phyloP scores from a whole-genome alignment of 2,329 filamentous ascomycete genomes.

The Chaetomiaceae sp. region DNA sequence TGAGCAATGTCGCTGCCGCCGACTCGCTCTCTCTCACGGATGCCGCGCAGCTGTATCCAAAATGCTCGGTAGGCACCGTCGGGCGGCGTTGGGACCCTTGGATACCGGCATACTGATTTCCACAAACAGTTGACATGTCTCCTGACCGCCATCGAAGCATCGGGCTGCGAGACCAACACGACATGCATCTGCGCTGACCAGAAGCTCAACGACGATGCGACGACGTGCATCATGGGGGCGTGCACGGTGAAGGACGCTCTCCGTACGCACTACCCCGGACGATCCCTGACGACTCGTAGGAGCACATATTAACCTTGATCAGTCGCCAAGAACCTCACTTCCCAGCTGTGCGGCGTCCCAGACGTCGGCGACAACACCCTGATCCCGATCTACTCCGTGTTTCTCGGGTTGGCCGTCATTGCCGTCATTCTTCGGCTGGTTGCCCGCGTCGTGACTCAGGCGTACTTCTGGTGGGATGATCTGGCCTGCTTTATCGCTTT shows the following conservation, averaged over 20 bases:
- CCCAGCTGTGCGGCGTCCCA: conserved; percentile 10
- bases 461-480: conserved; percentile 26
- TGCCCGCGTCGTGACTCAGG: conserved; percentile 20
- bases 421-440: conserved; percentile 19
- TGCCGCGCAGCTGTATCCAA: conserved; percentile 2
- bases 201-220: conserved; percentile 24
- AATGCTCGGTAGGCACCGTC: conserved; percentile 14
- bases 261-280: conserved; percentile 3
- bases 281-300: background rate
- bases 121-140: conserved; percentile 1
- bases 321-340: conserved; percentile 18
- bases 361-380: conserved; percentile 7
- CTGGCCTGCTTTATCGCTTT: conserved; percentile 20
- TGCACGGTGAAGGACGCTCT: conserved; percentile 17
- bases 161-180: conserved; percentile 10
- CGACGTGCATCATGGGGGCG: conserved; percentile 7
- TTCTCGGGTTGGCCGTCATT: conserved; percentile 17
- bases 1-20: conserved; percentile 5
- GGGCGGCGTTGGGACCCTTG: background rate
- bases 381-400: conserved; percentile 15
- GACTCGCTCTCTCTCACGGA: conserved; percentile 7
- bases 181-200: conserved; percentile 30
- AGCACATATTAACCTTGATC: background rate
- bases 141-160: background rate
- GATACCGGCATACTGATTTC: background rate